Base-by-base conservation (phyloP, 2,329 filamentous ascomycete species). In the Teratosphaeria nubilosa region DNA sequence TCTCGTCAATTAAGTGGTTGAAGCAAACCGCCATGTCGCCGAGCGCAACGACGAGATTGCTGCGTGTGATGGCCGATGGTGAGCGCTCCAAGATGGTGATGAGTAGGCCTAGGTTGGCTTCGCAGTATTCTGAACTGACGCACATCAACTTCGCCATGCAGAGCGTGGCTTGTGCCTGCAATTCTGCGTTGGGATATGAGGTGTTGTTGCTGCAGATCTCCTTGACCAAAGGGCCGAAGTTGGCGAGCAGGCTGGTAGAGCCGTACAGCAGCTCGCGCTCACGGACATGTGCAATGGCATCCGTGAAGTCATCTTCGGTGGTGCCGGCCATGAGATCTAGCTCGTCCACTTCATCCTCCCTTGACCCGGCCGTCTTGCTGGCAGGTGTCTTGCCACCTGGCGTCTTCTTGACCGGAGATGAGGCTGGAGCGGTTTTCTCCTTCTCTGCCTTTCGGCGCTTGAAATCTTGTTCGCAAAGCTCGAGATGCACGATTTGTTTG, bases 1-100 rank as follows among this genome's bases (percentile, higher is more conserved):
- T 97, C 75, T 99, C 95, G 70, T 99, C 95, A 66, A 99, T 96
- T 54, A 99, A 83, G 70, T 99, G 94, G 70, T 99, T 99, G 81
- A 99, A 99, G 81, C 91, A 96, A 24, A 99, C 94, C 0, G 95
- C 95, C 94, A 99, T 99, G 71, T 99, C 94, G 45, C 94, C 94
- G 0, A 99, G 84, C 0, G 94, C 92, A 66, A 99, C 95, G 20
- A 99, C 95, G 10, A 95, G 90, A 70, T 99, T 99, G 67, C 90
- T 95, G 55, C 94, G 86, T 45, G 95, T 92, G 20, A 91, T 95
- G 1, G 95, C 88, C 68, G 96, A 90, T 32, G 90, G 84, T 1
- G 91, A 96, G 31, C 91, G 86, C 76, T 99, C 94, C 79, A 99
- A 91, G 68, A 99, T 97, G 16, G 92, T 97, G 74, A 99, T 96